Conservation (phyloP, 495 filamentous ascomycete species). For the Sordaria brevicollis region DNA sequence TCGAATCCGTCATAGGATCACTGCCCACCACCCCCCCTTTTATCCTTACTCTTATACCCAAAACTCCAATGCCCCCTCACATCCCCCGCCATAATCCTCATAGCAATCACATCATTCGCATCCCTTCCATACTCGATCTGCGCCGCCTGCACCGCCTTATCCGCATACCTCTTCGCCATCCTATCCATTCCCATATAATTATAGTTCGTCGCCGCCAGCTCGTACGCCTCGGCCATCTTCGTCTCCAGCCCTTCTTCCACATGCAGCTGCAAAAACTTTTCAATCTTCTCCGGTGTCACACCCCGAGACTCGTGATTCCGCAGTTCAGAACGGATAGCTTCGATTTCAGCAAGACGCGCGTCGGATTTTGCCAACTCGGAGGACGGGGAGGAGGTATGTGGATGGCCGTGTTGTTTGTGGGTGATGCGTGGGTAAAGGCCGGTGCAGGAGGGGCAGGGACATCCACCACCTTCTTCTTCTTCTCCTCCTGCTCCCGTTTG, state of each 20-base stretch:
- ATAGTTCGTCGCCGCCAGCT: conserved; percentile 30
- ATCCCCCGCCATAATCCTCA: conserved; percentile 12
- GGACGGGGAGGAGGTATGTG: neutral
- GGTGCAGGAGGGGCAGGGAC: conserved; percentile 15
- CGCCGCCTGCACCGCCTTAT: conserved; percentile 18
- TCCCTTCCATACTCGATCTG: conserved; percentile 18
- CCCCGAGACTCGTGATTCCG: conserved; percentile 17
- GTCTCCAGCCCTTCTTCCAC: conserved; percentile 18
- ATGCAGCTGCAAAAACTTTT: conserved; percentile 16
- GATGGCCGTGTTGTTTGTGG: neutral
- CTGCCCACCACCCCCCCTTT: conserved; percentile 19
- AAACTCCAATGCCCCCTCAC: conserved; percentile 15
- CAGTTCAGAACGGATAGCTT: conserved; percentile 14
- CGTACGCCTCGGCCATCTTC: conserved; percentile 22
- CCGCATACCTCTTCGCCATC: conserved; percentile 18
- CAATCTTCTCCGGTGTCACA: conserved; percentile 19
- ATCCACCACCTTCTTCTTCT: neutral
- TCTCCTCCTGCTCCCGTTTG: neutral
- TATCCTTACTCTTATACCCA: conserved; percentile 7
- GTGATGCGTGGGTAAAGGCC: neutral
- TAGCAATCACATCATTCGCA: conserved; percentile 12
- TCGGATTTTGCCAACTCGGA: conserved; percentile 12
- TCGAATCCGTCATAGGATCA: conserved; percentile 34
- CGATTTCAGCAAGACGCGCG: conserved; percentile 14
- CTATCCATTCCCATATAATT: conserved; percentile 20